Base-by-base conservation (phyloP, 345 rosid species). In the Boechera stricta region DNA sequence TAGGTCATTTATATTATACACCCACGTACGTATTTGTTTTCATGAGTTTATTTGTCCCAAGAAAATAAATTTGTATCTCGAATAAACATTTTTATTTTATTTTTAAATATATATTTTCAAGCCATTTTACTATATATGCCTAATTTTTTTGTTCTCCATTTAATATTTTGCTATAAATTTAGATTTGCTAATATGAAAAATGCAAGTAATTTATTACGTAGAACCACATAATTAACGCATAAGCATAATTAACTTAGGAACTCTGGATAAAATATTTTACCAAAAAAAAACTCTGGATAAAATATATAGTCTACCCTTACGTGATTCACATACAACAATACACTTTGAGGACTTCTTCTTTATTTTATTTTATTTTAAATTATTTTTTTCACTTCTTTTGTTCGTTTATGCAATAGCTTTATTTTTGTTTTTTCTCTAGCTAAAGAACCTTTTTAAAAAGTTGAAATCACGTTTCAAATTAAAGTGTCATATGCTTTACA, bases 401-500 rank as follows among this genome's bases (percentile, higher is more conserved):
- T 69, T 62, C 15, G 54, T 76, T 61, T 76, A 29, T 51, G 64
- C 62, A 61, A 12, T 47, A 24, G 16, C 60, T 28, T 75, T 52
- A 3, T 53, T 49, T 33, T 3, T 42, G 32, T 51, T 18, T 29
- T 6, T 10, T 31, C 24, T 6, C 51, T 6, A 62, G 64, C 33
- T 11, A 71, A 77, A 77, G 71, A 53, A 31, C 28, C 67, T 71
- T 77, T 77, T 36, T 38, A 28, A 67, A 69, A 77, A 76, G 70
- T 33, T 42, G 64, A 42, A 31, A 35, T 44, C 24, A 62, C 51
- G 39, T 76, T 68, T 31, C 63, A 26, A 36, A 66, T 47, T 49
- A 61, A 69, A 57, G 69, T 52, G 65, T 3, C 51, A 26, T 42
- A 61, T 54, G 59, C 70, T 63, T 69, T 53, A 61, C 75, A 69